Base-by-base conservation (phyloP, 495 filamentous ascomycete species). In the Parathielavia appendiculata region DNA sequence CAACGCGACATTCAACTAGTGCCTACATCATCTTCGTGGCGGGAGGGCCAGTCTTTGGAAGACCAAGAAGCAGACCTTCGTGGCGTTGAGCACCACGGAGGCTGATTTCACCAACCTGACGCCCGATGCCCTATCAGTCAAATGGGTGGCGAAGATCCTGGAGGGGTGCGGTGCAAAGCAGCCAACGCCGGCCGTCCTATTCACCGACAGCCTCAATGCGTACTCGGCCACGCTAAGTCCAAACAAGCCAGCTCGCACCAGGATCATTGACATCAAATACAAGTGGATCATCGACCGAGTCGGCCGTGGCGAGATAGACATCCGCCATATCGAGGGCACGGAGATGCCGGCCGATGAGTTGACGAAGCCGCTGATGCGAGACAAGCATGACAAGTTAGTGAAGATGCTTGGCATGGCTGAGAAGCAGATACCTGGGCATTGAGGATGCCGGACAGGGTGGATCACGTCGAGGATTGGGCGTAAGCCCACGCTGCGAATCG, bases 21-120 rank as follows among this genome's bases (percentile, higher is more conserved):
- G 14, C 17, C 6, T 11, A 58, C 12, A 1, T 51, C 0, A 9
- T 58, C 2, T 58, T 58, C 16, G 11, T 58, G 4, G 30, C 32
- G 0, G 40, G 56, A 0, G 49, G 13, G 6, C 40, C 17, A 52
- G 26, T 58, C 11, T 20, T 0, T 58, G 2, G 48, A 58, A 58
- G n/a, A 51, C 26, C 4, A 58, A 58, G 30, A 58, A 58, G 39
- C 14, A 58, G 17, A 46, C 39, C 8, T 58, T 52, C 4, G 30
- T 58, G 1, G 20, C 46, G 0, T 16, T 52, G 0, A 52, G 26
- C 13, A 58, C 32, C 0, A 58, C n/a, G 3, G 48, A 58, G 6
- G 48, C 39, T 0, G 49, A 58, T 10, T 58, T 58, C 8, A 16
- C 48, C 1, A 58, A 58, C 20, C 20, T 58, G 0, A 46, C 43